Base-by-base conservation (phyloP, 208 protist genomes). In the Histomonas meleagridis region DNA sequence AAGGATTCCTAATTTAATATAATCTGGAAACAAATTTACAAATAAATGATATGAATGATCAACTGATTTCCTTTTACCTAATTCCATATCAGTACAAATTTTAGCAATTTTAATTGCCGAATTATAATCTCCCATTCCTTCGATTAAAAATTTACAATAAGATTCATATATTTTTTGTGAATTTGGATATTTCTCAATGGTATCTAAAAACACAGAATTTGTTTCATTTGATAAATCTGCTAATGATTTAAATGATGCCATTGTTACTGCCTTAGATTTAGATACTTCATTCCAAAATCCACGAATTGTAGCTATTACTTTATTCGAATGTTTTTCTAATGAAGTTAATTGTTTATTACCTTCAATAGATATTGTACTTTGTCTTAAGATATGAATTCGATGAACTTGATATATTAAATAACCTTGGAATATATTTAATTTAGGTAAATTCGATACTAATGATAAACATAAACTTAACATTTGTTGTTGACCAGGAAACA, bases 121-220 rank as follows among this genome's bases (percentile, higher is more conserved):
- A n/a, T 65, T 65, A n/a, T 65, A 65, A 65, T 65, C 60, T n/a
- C 60, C 60, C 60, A 65, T 65, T 65, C 21, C 60, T n/a, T 65
- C 60, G 7, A 65, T 65, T 5, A 65, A 28, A 65, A 65, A 65
- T 65, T 26, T 10, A n/a, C 16, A 32, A 65, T 65, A 65, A 18
- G 16, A 26, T 32, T 65, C 60, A 65, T 65, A n/a, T n/a, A 65
- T 65, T 3, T n/a, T 65, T 65, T 65, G 60, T 65, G 60, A 65
- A 32, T 28, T 65, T 65, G 60, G 60, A 65, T n/a, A 65, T 28
- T 65, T 10, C 7, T 65, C 60, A 65, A 65, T 10, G 7, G 60
- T 26, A 65, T 65, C 60, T n/a, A 65, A n/a, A 28, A n/a, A 65
- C 3, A 26, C 7, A n/a, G 60, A 65, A n/a, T 10, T n/a, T 65